Percentiles rank a stretch among this genome's conserved stretches.
These are phyloP conservation scores for Phylloporus scabripes DNA, from an alignment of 768 basidiomycete species.

Conservation along the genomic window DNA sequence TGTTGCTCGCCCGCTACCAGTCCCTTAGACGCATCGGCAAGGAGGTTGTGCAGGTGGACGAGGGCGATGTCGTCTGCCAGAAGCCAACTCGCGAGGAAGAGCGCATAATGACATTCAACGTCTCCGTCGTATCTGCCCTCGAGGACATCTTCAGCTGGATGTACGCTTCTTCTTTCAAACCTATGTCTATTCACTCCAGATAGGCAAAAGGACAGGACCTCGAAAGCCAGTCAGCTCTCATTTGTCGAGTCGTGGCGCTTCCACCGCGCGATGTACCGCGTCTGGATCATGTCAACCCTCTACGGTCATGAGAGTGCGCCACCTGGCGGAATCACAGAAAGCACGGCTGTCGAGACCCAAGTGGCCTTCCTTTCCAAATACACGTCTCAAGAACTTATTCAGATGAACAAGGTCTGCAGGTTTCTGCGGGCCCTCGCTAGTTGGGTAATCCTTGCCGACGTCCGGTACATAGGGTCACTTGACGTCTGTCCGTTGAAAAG, in stretches of 20 bases:
- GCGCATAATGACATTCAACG: slow-evolving; percentile 6
- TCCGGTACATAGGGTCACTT: slow-evolving; percentile 1
- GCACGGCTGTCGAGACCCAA: neutral
- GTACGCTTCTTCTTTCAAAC: neutral
- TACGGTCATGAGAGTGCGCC: neutral
- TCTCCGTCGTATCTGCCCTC: slow-evolving; percentile 7
- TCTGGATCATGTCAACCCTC: slow-evolving; percentile 10
- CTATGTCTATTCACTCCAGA: neutral
- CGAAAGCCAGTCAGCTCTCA: slow-evolving; percentile 9
- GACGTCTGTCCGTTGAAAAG: slow-evolving; percentile 10
- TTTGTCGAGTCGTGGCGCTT: slow-evolving; percentile 13
- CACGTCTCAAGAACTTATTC: slow-evolving; percentile 16
- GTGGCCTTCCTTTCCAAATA: slow-evolving; percentile 11
- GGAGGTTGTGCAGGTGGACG: neutral
- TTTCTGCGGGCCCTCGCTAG: slow-evolving; percentile 4
- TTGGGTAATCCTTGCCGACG: slow-evolving; percentile 8
- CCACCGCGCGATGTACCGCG: slow-evolving; percentile 10
- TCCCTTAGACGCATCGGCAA: neutral
- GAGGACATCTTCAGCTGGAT: slow-evolving; percentile 18
- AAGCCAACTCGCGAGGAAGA: slow-evolving; percentile 14
- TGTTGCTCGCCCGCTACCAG: slow-evolving; percentile 3
- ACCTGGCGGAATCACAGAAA: neutral
- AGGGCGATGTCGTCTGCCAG: slow-evolving; percentile 11
- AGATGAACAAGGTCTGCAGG: slow-evolving; percentile 8
- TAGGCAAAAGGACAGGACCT: slow-evolving; percentile 12